phyloP scores from a whole-genome alignment of 2,329 filamentous ascomycete species.

The Diaporthe sp. region DNA sequence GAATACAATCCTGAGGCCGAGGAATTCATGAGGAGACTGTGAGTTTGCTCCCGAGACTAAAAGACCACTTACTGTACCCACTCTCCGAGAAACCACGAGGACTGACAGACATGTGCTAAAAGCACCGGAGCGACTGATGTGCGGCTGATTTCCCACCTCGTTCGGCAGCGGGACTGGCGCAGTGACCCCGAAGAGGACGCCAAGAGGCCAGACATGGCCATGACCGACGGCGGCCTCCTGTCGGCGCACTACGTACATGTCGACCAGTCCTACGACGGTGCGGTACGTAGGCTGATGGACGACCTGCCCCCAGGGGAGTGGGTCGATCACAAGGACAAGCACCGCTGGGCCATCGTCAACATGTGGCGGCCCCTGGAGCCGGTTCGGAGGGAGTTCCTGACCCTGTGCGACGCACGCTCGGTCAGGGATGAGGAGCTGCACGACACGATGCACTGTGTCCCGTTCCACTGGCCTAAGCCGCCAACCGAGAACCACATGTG shows the following conservation, averaged over 20 bases:
- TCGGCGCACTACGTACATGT: conserved; percentile 9
- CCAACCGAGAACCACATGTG: conserved; percentile 15
- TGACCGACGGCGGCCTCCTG: conserved; percentile 2
- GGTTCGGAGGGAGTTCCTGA: neutral
- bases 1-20: conserved; percentile 13
- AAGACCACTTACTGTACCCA: neutral
- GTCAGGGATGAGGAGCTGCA: conserved; percentile 14
- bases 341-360: conserved; percentile 17
- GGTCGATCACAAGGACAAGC: conserved; percentile 4
- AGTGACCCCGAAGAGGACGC: conserved; percentile 1
- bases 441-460: conserved; percentile 6
- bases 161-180: conserved; percentile 1
- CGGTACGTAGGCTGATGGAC: neutral
- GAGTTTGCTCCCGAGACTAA: neutral
- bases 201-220: conserved; percentile 11
- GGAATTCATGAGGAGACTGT: conserved; percentile 3
- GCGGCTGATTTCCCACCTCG: conserved; percentile 9
- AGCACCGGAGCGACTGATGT: conserved; percentile 9
- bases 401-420: conserved; percentile 2
- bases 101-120: neutral
- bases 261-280: conserved; percentile 10
- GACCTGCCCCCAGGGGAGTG: conserved; percentile 2
- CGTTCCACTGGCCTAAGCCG: conserved; percentile 10
- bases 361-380: conserved; percentile 18
- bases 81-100: neutral